phyloP scores from a whole-genome alignment of 768 basidiomycete species.

The Lactarius pseudohatsudake region DNA sequence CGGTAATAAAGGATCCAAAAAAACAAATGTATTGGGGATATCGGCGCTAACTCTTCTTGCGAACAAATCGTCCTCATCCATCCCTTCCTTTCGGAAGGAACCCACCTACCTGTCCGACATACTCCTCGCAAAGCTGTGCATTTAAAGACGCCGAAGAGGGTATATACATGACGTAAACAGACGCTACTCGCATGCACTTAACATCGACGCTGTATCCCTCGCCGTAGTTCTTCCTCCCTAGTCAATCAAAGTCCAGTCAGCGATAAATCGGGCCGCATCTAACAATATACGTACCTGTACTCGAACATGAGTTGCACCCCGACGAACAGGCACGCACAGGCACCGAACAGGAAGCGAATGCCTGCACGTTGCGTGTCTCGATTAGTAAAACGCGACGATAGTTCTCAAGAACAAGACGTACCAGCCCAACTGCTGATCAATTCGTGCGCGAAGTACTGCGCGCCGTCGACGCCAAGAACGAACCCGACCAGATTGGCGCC shows the following conservation, averaged over 20 bases:
- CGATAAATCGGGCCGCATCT: not conserved
- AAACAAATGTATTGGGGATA: no score
- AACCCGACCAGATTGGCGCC: slow-evolving; percentile 93
- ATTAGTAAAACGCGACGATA: not conserved
- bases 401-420: slow-evolving; percentile 31
- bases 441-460: slow-evolving; percentile 59
- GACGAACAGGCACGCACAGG: slow-evolving; percentile 68
- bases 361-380: slow-evolving; percentile 44
- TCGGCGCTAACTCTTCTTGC: no score
- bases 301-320: slow-evolving; percentile 94
- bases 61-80: no score
- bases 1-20: no score
- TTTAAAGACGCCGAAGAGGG: not conserved
- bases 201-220: slow-evolving; percentile 27
- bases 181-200: not conserved
- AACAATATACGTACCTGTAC: slow-evolving; percentile 63
- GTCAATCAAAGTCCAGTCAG: not conserved
- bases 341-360: slow-evolving; percentile 58
- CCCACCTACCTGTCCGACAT: not conserved
- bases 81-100: no score
- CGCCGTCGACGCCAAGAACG: slow-evolving; percentile 84
- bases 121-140: not conserved
- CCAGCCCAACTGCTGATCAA: slow-evolving; percentile 69
- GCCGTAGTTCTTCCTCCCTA: slow-evolving; percentile 38
- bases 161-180: not conserved